Conservation (phyloP, 2,329 filamentous ascomycete genomes). For the Exophiala aquamarina region DNA sequence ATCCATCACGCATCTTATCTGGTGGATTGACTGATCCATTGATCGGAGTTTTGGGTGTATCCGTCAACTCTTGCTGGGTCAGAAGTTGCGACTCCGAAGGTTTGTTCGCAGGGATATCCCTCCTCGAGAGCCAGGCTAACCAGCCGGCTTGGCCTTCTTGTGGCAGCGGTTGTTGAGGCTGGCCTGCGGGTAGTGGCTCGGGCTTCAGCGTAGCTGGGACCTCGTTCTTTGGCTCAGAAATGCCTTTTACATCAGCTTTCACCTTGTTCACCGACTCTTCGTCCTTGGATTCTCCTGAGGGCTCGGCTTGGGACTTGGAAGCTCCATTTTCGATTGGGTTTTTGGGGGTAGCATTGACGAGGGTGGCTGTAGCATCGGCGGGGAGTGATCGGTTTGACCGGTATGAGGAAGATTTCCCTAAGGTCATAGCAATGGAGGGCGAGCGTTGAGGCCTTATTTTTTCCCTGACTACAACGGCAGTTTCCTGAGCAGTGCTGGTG, state of each 20-base stretch:
- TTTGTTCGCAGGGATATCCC: slow-evolving; percentile 16
- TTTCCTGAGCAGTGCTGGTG: slow-evolving; percentile 37
- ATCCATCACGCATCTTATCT: too few species aligned
- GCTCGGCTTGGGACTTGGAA: slow-evolving; percentile 25
- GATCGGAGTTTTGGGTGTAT: background rate
- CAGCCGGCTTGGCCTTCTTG: slow-evolving; percentile 30
- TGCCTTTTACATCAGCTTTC: background rate
- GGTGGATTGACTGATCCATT: too few species aligned
- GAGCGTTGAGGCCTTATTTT: slow-evolving; percentile 34
- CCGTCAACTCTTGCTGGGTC: background rate
- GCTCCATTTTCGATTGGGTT: slow-evolving; percentile 26
- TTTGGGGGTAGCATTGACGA: slow-evolving; percentile 41
- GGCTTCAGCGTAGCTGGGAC: background rate
- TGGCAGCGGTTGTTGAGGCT: background rate
- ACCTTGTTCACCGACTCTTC: background rate
- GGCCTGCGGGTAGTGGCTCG: too few species aligned
- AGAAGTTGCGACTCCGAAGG: slow-evolving; percentile 3
- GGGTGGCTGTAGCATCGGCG: slow-evolving; percentile 45
- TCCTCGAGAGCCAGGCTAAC: slow-evolving; percentile 40
- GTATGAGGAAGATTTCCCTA: slow-evolving; percentile 33
- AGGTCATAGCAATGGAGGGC: slow-evolving; percentile 44
- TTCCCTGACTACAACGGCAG: slow-evolving; percentile 31
- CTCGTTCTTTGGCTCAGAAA: background rate
- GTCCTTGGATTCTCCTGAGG: slow-evolving; percentile 1
- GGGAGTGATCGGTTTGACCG: slow-evolving; percentile 45